These are phyloP conservation scores for Xylaria nigripes DNA, from an alignment of 495 filamentous ascomycete genomes.

Conservation along the genomic window DNA sequence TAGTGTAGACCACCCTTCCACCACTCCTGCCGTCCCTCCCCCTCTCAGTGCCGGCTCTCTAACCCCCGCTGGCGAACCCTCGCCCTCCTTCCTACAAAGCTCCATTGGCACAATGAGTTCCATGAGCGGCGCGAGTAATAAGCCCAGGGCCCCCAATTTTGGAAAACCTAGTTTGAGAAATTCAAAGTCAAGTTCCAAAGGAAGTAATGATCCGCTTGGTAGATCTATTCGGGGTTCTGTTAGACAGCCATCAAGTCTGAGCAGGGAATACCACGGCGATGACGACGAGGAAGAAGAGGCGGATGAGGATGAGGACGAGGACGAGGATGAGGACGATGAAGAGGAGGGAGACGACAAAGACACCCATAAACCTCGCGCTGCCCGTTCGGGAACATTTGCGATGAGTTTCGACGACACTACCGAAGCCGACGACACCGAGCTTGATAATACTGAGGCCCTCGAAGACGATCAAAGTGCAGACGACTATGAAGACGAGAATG, in stretches of 20 bases:
- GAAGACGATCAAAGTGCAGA: conserved; percentile 24
- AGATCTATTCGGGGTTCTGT: conserved; percentile 32
- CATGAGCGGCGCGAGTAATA: conserved; percentile 39
- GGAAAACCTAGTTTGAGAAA: conserved; percentile 33
- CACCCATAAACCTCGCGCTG: conserved; percentile 30
- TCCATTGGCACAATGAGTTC: conserved; percentile 53
- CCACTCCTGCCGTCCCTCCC: conserved; percentile 71
- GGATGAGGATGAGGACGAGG: conserved; percentile 16
- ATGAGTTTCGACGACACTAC: conserved; percentile 22
- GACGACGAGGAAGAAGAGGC: conserved; percentile 26
- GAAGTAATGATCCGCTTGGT: conserved; percentile 35
- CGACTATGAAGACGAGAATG: not conserved
- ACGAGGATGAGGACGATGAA: conserved; percentile 11
- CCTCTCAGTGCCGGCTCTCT: conserved; percentile 53
- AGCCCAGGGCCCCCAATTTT: conserved; percentile 39
- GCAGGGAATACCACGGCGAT: conserved; percentile 27
- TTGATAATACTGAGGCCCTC: conserved; percentile 14
- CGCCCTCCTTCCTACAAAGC: conserved; percentile 55
- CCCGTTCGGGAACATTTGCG: conserved; percentile 21
- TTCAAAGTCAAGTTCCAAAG: conserved; percentile 27
- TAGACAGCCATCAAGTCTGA: conserved; percentile 30
- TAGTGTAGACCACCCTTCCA: conserved; percentile 49
- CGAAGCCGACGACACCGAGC: conserved; percentile 24
- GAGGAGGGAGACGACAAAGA: conserved; percentile 3
- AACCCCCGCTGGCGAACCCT: conserved; percentile 63